Conservation (phyloP, 2,329 filamentous ascomycete species). For the Magnaporthiopsis incrustans region DNA sequence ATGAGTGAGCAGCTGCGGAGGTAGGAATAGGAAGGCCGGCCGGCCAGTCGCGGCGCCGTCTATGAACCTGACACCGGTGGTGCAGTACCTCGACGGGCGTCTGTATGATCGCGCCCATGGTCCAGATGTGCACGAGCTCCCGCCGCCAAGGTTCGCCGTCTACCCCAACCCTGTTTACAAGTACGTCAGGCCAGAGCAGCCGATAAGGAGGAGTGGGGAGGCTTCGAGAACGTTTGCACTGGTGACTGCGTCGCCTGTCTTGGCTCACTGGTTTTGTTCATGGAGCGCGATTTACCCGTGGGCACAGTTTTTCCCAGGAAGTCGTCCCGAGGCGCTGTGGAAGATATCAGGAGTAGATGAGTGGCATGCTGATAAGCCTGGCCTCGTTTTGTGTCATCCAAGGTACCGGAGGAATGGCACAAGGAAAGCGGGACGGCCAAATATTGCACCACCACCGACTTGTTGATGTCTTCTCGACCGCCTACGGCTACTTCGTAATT, state of each 20-base stretch:
- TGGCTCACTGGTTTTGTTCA: background rate
- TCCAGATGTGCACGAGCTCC: slow-evolving; percentile 1
- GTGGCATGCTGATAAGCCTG: background rate
- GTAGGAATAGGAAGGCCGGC: slow-evolving; percentile 5
- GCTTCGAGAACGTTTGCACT: background rate
- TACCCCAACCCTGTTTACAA: background rate
- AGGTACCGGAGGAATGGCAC: no score
- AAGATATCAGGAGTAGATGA: slow-evolving; percentile 17
- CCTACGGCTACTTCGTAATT: background rate
- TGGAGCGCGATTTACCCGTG: background rate
- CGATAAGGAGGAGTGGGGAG: slow-evolving; percentile 4
- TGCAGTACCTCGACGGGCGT: slow-evolving; percentile 5
- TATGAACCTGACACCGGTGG: background rate
- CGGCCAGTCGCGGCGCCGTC: background rate
- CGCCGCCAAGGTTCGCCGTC: background rate
- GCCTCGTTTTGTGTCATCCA: background rate
- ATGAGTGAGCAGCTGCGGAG: slow-evolving; percentile 13
- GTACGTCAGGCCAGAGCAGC: slow-evolving; percentile 2
- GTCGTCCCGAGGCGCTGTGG: background rate
- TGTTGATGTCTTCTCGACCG: background rate
- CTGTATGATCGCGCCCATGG: background rate
- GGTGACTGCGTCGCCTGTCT: background rate
- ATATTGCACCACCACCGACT: background rate
- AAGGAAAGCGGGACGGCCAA: background rate
- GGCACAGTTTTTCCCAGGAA: background rate